Conservation (phyloP, 345 rosid genomes). For the Geranium rotundifolium region DNA sequence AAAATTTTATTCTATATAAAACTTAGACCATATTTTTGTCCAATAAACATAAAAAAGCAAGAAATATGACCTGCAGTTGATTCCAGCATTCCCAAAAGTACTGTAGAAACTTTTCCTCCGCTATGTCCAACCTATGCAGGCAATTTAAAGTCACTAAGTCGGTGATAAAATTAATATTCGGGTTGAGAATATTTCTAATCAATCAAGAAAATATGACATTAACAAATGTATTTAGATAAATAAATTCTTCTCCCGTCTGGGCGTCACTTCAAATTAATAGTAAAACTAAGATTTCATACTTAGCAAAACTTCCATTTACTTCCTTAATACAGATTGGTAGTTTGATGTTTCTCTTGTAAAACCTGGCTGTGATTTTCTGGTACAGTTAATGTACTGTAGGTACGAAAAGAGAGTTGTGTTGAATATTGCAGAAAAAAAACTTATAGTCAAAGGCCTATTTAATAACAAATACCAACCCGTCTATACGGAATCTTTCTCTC, state of each 20-base stretch:
- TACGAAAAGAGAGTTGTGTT: not conserved
- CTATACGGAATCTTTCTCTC: slow-evolving; percentile 71
- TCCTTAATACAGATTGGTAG: not conserved
- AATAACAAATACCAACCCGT: slow-evolving; percentile 46
- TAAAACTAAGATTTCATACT: not conserved
- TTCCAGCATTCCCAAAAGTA: slow-evolving; percentile 92
- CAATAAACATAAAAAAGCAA: not conserved
- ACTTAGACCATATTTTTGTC: not conserved
- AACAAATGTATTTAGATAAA: not conserved
- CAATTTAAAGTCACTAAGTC: slow-evolving; percentile 1
- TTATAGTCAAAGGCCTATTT: not conserved
- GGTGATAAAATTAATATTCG: not conserved
- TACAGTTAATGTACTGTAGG: not conserved
- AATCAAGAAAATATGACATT: not conserved
- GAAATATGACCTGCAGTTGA: slow-evolving; percentile 41
- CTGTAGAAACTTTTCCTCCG: slow-evolving; percentile 67
- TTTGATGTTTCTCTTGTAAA: not conserved
- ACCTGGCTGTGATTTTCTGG: not conserved
- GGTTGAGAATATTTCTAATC: not conserved
- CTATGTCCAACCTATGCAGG: slow-evolving; percentile 58
- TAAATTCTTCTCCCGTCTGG: not conserved
- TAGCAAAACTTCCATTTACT: not conserved
- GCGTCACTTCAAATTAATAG: not conserved
- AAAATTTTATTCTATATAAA: too few relatives aligned
- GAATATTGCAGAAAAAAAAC: not conserved